Conservation (phyloP, 768 basidiomycete genomes). For the Mycena kentingensis region DNA sequence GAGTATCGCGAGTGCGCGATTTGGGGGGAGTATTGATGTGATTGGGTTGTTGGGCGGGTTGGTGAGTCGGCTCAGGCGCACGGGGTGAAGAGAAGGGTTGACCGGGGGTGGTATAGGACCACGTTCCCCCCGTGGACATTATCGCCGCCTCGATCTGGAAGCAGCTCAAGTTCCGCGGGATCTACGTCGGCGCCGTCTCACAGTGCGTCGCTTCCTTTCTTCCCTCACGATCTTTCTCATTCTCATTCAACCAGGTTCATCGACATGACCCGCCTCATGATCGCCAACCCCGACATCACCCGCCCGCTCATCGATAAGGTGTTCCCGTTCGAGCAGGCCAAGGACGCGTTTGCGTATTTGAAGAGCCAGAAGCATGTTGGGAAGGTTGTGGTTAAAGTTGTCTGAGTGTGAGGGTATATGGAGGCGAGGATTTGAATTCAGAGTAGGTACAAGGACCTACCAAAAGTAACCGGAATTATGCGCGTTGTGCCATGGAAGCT, state of each 20-base stretch:
- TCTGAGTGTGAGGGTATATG: no score
- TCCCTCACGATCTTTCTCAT: neutral
- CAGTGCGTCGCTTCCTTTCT: constrained; percentile 34
- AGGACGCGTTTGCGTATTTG: constrained; percentile 48
- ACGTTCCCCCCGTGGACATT: constrained; percentile 22
- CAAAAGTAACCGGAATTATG: no score
- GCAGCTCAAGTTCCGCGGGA: constrained; percentile 41
- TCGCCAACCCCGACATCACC: constrained; percentile 34
- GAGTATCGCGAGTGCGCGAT: neutral
- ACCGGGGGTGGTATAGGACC: neutral
- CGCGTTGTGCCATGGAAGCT: no score
- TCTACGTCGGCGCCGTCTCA: constrained; percentile 45
- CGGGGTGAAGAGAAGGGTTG: neutral
- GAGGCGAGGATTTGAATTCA: no score
- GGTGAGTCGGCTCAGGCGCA: constrained; percentile 14
- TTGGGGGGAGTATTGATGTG: neutral
- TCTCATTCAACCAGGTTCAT: constrained; percentile 38
- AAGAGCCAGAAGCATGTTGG: constrained; percentile 51
- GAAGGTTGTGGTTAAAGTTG: constrained; percentile 51
- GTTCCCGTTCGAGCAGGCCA: constrained; percentile 47
- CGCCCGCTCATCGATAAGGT: constrained; percentile 53
- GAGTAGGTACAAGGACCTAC: no score
- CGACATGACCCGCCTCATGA: constrained; percentile 44
- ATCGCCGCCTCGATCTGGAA: constrained; percentile 30
- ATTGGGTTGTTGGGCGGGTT: neutral